Percentiles rank a stretch among this genome's conserved stretches.
Evolutionary conservation across 164 flowering plant species (phyloP).

Genomic region (Piper betle): DNA sequence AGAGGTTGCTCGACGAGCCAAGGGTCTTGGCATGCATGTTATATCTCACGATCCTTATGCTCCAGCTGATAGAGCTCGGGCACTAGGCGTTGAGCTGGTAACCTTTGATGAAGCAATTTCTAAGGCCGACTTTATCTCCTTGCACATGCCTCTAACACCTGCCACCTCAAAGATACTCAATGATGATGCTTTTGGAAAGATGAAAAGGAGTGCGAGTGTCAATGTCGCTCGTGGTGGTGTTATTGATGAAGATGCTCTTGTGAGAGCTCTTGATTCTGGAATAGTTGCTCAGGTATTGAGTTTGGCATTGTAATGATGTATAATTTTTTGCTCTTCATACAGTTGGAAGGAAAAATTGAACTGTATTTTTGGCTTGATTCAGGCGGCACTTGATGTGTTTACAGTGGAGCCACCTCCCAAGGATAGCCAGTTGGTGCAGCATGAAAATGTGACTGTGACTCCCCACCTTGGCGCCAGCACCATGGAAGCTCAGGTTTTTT

Average conservation of each 20-base stretch:
- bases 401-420: constrained; percentile 59
- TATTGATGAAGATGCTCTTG: constrained; percentile 73
- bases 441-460: constrained; percentile 64
- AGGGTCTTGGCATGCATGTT: constrained; percentile 81
- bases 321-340: too few species aligned
- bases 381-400: constrained; percentile 85
- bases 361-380: too few species aligned
- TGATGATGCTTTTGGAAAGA: constrained; percentile 67
- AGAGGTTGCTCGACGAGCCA: constrained; percentile 82
- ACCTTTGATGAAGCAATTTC: constrained; percentile 60
- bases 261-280: constrained; percentile 66
- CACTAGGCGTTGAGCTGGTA: constrained; percentile 77
- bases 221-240: constrained; percentile 93
- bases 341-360: too few species aligned
- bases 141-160: constrained; percentile 84
- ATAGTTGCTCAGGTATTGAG: constrained; percentile 85
- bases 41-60: constrained; percentile 86
- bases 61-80: constrained; percentile 81
- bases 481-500: constrained; percentile 79
- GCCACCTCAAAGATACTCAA: constrained; percentile 64
- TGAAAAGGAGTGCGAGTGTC: constrained; percentile 76
- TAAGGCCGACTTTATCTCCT: constrained; percentile 67
- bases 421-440: constrained; percentile 51
- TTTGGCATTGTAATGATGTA: too few species aligned
- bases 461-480: constrained; percentile 93